Evolutionary conservation across 495 filamentous ascomycete species (phyloP), one percentile per base, ranked within the genome.

Genomic region (Penicillium taxi): DNA sequence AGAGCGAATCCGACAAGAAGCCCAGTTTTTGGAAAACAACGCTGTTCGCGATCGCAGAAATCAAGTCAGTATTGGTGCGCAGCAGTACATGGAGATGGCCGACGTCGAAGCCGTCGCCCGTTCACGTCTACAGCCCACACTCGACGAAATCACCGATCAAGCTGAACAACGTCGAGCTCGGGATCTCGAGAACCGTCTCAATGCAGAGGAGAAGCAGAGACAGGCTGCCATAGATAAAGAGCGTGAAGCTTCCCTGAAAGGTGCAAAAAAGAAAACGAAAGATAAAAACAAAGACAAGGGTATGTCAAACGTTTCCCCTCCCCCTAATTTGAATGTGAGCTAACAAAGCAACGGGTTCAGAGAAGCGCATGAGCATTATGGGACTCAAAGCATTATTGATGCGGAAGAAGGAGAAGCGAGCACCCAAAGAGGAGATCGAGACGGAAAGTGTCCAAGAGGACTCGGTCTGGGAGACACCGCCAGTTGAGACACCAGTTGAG

Each of bases 141-240:
- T 98, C n/a, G 84, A 96, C 50, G 86, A 94, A 46, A 93, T 98
- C 24, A 77, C 78, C 32, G 79, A 81, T 13, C 79, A 75, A 21
- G 81, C 82, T 0, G 84, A 90, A 50, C 64, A 64, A 31, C 78
- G 84, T 48, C 67, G 69, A 25, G 77, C 77, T 8, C 60, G 70
- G 36, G 75, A 81, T 29, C 50, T 75, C 23, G 79, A 80, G 45
- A 57, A 61, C 11, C 63, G 70, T 9, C 56, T 78, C 15, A 73
- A 81, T 39, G 59, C 67, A 29, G 69, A 75, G 42, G 62, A 75
- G 45, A 44, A 59, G 28, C 58, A 70, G 44, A 53, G 70, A 36
- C 43, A 58, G 18, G 58, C 63, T 21, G 56, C 55, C 25, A 50
- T 64, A 29, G 64, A 70, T 45, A 70, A 69, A 32, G 67, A 77